phyloP scores from a whole-genome alignment of 2,329 filamentous ascomycete species.

The Cordyceps tenuipes region DNA sequence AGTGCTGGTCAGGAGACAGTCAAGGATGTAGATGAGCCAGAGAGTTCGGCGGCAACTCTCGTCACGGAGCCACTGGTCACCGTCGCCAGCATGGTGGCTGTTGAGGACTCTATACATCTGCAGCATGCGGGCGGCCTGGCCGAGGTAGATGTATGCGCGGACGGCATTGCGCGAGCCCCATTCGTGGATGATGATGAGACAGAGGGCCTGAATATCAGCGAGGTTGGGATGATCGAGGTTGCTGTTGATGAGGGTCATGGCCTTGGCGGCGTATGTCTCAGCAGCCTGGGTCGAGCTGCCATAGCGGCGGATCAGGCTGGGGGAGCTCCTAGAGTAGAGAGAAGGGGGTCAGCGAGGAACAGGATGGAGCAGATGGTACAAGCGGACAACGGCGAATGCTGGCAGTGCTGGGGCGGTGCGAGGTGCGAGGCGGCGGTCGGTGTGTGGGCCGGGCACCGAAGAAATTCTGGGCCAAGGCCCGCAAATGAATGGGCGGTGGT shows the following conservation, averaged over 20 bases:
- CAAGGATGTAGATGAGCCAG: slow-evolving; percentile 55
- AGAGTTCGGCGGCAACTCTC: slow-evolving; percentile 53
- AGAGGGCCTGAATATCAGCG: slow-evolving; percentile 53
- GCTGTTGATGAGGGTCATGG: slow-evolving; percentile 48
- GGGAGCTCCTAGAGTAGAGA: slow-evolving; percentile 44
- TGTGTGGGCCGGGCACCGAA: slow-evolving; percentile 12
- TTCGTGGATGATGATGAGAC: slow-evolving; percentile 53
- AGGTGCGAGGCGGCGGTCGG: slow-evolving; percentile 2
- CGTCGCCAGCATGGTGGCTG: slow-evolving; percentile 41
- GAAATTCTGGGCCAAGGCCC: slow-evolving; percentile 10
- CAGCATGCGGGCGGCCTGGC: slow-evolving; percentile 55
- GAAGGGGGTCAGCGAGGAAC: background rate
- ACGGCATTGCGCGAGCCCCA: slow-evolving; percentile 55
- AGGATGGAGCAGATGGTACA: background rate
- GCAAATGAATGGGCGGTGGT: slow-evolving; percentile 1
- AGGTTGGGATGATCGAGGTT: slow-evolving; percentile 51
- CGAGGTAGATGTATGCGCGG: slow-evolving; percentile 54
- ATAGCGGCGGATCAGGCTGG: slow-evolving; percentile 48
- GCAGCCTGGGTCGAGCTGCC: slow-evolving; percentile 47
- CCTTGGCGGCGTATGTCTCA: slow-evolving; percentile 52
- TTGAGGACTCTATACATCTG: slow-evolving; percentile 56
- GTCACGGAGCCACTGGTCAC: slow-evolving; percentile 53
- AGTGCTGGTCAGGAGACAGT: slow-evolving; percentile 54
- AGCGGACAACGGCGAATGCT: background rate
- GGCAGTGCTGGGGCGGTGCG: background rate